phyloP scores from a whole-genome alignment of 2,329 filamentous ascomycete species.

The Colletotrichum salicis region DNA sequence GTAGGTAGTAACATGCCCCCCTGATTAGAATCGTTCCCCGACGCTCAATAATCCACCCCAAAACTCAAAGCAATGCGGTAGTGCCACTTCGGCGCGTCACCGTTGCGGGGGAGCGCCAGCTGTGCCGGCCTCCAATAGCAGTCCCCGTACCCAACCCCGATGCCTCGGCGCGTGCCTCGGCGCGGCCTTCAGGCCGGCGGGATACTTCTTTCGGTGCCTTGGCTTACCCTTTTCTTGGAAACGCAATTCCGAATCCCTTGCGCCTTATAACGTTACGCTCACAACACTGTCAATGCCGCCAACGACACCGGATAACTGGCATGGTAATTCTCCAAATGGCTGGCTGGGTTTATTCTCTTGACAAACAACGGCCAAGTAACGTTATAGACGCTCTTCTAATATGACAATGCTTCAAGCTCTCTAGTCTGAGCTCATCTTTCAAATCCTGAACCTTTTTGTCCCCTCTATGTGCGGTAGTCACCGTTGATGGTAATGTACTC shows the following conservation, averaged over 20 bases:
- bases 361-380: too few species aligned
- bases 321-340: neutral
- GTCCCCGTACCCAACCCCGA: constrained; percentile 3
- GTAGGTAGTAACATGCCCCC: neutral
- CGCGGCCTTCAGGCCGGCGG: constrained; percentile 13
- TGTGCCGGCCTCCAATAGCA: constrained; percentile 22
- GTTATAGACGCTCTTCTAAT: neutral
- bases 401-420: neutral
- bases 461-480: constrained; percentile 67
- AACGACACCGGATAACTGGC: neutral
- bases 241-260: neutral
- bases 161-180: constrained; percentile 33
- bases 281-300: neutral
- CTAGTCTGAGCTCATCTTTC: neutral
- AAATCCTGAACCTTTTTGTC: neutral
- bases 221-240: neutral
- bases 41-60: neutral
- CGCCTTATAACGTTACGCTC: neutral
- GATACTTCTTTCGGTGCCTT: neutral
- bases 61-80: neutral
- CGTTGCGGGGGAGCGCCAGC: constrained; percentile 13
- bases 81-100: constrained; percentile 19
- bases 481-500: constrained; percentile 80
- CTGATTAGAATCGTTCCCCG: neutral
- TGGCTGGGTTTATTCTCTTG: constrained; percentile 1